Evolutionary conservation across 257 asterid species (phyloP), one percentile per base, ranked within the genome.

Genomic region (Solanum chilense): DNA sequence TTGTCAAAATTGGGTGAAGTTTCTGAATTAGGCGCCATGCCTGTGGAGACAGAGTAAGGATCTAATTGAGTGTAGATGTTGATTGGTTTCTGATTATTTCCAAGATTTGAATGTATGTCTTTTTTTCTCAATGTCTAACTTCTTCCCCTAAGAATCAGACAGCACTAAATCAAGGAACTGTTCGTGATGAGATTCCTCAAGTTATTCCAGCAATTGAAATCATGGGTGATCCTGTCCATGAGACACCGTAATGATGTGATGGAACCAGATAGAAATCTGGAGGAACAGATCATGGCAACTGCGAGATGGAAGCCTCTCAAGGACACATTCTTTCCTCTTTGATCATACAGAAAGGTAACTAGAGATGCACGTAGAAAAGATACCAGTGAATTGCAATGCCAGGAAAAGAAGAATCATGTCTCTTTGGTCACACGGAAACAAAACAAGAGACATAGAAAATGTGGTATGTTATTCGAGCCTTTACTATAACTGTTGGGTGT

Each of bases 11-110:
- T 44, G 3, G 92, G 87, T 85, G 93, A 90, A 68, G 76, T 77
- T 87, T 85, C 90, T 68, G 93, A 87, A 89, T 70, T 89, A 41
- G 91, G 89, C 58, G 88, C 90, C 20, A 69, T 16, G 27, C 93
- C 93, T 15, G 91, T 92, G 94, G 94, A 93, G 87, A 95, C 90
- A 83, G 93, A 93, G 99, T 97, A 94, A n/a, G 95, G 15, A 86
- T 83, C 23, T 21, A 66, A n/a, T 56, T 14, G 84, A 41, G 62
- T 44, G 6, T 85, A 39, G 70, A 87, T 44, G 33, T 84, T 1
- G 29, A 62, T 74, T 74, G 11, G 2, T 74, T 39, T 41, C 82
- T 23, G 29, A 52, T 25, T 7, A 49, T 52, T 45, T 86, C 73
- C 47, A 25, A 69, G 45, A n/a, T 73, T 85, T 76, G 75, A 85